Percentiles rank a stretch among this genome's conserved stretches.
These are phyloP conservation scores for Lachnellula cervina DNA, from an alignment of 2,329 filamentous ascomycete species.

Conservation along the genomic window DNA sequence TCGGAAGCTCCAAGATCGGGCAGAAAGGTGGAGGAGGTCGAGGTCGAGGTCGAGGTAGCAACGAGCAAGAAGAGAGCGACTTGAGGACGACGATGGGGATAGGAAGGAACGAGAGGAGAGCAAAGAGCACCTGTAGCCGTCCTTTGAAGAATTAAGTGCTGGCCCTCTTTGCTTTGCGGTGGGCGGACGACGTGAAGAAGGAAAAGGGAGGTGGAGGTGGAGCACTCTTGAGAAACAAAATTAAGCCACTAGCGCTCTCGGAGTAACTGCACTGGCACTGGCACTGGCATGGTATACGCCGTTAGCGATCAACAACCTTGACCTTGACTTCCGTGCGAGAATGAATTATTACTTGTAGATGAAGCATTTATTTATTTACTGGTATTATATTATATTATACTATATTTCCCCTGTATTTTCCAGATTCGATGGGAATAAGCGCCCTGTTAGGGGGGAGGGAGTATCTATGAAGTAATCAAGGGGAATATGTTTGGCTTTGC, in stretches of 20 bases:
- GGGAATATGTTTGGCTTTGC: too few species aligned
- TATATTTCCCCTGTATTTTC: too few species aligned
- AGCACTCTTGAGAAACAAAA: conserved; percentile 1
- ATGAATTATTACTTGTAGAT: too few species aligned
- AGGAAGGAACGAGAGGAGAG: conserved; percentile 25
- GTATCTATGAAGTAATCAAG: too few species aligned
- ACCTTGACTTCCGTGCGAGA: too few species aligned
- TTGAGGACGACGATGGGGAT: conserved; percentile 7
- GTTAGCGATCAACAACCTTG: too few species aligned
- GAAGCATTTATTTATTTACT: too few species aligned
- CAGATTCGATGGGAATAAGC: too few species aligned
- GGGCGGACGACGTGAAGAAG: conserved; percentile 13
- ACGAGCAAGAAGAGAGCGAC: conserved; percentile 45
- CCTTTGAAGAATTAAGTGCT: conserved; percentile 6
- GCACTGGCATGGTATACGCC: not conserved
- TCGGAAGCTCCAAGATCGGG: conserved; percentile 71
- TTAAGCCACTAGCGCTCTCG: not conserved
- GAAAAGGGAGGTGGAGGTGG: conserved; percentile 12
- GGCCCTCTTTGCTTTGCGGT: conserved; percentile 4
- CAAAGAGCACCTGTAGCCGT: conserved; percentile 6
- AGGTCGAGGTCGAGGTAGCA: conserved; percentile 52
- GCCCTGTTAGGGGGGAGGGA: too few species aligned
- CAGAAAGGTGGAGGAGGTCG: conserved; percentile 60
- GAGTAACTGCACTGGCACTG: too few species aligned
- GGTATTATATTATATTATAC: too few species aligned